Evolutionary conservation across 2,329 filamentous ascomycete genomes (phyloP).

Genomic region (Aspergillus phoenicis): DNA sequence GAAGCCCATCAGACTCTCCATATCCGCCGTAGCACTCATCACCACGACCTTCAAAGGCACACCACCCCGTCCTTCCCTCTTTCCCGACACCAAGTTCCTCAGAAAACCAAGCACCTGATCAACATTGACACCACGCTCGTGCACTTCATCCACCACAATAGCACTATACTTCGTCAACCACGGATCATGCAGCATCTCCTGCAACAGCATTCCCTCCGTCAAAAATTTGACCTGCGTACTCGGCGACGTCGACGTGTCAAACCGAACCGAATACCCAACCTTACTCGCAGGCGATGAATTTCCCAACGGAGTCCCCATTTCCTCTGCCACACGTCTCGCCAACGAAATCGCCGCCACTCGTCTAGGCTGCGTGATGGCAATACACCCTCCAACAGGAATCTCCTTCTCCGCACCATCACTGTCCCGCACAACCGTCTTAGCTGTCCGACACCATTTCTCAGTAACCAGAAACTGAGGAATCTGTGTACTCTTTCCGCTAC

Average conservation of each 20-base stretch:
- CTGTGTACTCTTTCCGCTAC: conserved; percentile 95
- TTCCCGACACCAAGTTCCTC: conserved; percentile 68
- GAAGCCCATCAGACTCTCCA: conserved; percentile 75
- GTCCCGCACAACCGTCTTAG: conserved; percentile 53
- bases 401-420: conserved; percentile 40
- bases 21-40: conserved; percentile 96
- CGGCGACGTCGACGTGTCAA: conserved; percentile 81
- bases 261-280: conserved; percentile 93
- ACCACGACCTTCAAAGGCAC: conserved; percentile 83
- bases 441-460: conserved; percentile 75
- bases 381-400: conserved; percentile 69
- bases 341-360: conserved; percentile 91
- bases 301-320: conserved; percentile 70
- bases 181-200: conserved; percentile 87
- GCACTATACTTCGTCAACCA: conserved; percentile 82
- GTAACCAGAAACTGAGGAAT: conserved; percentile 84
- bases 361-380: conserved; percentile 92
- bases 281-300: conserved; percentile 60
- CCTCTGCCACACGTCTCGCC: conserved; percentile 82
- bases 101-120: conserved; percentile 89
- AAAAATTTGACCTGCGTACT: conserved; percentile 89
- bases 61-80: conserved; percentile 66
- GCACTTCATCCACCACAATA: conserved; percentile 92
- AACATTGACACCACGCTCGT: conserved; percentile 92
- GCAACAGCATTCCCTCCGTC: conserved; percentile 93